Percentiles rank a stretch among this genome's conserved stretches.
phyloP scores from a whole-genome alignment of 2,329 filamentous ascomycete species.

The Colletotrichum destructivum region DNA sequence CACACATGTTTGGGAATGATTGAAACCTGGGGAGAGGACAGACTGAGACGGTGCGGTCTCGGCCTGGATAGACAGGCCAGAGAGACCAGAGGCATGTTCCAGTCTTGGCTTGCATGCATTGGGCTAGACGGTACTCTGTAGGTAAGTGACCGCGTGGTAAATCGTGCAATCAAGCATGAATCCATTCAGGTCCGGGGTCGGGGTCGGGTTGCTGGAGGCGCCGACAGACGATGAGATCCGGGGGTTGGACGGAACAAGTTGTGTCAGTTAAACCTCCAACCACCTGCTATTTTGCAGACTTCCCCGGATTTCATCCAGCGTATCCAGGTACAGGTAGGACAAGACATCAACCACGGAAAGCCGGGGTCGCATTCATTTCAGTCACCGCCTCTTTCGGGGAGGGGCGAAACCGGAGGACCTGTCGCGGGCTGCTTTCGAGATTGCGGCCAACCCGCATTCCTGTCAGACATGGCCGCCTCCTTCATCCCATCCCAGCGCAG shows the following conservation, averaged over 20 bases:
- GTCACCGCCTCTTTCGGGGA: neutral
- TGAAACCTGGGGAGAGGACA: constrained; percentile 17
- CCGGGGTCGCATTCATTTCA: constrained; percentile 6
- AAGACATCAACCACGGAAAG: neutral
- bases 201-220: neutral
- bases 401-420: constrained; percentile 30
- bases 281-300: neutral
- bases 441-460: constrained; percentile 14
- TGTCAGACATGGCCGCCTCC: neutral
- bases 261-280: neutral
- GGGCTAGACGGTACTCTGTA: neutral
- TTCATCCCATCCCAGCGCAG: neutral
- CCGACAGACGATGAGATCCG: neutral
- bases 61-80: neutral
- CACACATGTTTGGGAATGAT: constrained; percentile 4
- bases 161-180: neutral
- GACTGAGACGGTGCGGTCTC: constrained; percentile 29
- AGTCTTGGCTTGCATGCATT: neutral
- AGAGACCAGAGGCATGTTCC: neutral
- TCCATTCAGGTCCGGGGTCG: neutral
- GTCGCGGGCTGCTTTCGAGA: neutral
- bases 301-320: constrained; percentile 24
- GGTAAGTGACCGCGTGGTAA: neutral
- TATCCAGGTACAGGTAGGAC: neutral
- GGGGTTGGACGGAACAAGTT: neutral